A percentile compares a stretch with the other conserved stretches of the same genome.
Evolutionary conservation across 495 filamentous ascomycete species (phyloP).

Genomic region (Tuber borchii): DNA sequence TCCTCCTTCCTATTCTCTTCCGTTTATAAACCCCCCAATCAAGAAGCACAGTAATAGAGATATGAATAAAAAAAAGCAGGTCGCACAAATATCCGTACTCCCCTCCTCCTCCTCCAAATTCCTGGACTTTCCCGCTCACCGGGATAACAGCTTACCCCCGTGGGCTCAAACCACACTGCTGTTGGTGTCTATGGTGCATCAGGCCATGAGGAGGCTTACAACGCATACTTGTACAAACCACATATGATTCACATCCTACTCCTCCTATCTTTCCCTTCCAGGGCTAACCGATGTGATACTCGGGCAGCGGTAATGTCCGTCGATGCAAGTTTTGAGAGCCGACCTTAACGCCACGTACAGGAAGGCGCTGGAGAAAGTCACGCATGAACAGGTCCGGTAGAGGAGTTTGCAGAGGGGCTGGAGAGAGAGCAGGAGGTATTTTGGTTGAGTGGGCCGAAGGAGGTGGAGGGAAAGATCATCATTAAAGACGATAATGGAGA

Average conservation of each 20-base stretch:
- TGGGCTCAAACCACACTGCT: slow-evolving; percentile 52
- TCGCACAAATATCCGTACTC: slow-evolving; percentile 50
- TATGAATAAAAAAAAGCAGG: slow-evolving; percentile 38
- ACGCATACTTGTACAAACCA: slow-evolving; percentile 43
- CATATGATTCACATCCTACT: background rate
- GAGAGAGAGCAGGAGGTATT: slow-evolving; percentile 27
- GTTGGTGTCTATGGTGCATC: slow-evolving; percentile 53
- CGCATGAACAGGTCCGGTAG: slow-evolving; percentile 44
- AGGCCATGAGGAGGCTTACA: slow-evolving; percentile 52
- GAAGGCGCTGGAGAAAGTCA: slow-evolving; percentile 46
- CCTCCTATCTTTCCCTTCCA: background rate
- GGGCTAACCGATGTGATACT: background rate
- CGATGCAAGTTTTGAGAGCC: slow-evolving; percentile 44
- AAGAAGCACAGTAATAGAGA: slow-evolving; percentile 9
- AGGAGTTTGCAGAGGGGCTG: slow-evolving; percentile 47
- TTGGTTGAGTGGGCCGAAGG: background rate
- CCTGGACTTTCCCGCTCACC: slow-evolving; percentile 53
- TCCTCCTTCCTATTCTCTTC: background rate
- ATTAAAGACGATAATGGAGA: background rate
- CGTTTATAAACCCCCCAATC: background rate
- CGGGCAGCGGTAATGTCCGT: slow-evolving; percentile 12
- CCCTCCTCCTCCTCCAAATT: slow-evolving; percentile 51
- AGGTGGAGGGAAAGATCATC: background rate
- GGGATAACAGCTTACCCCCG: slow-evolving; percentile 54
- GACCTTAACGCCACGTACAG: slow-evolving; percentile 49